Evolutionary conservation across 129 eudicot species (phyloP), one percentile per base, ranked within the genome.

Genomic region (Logfia minima): DNA sequence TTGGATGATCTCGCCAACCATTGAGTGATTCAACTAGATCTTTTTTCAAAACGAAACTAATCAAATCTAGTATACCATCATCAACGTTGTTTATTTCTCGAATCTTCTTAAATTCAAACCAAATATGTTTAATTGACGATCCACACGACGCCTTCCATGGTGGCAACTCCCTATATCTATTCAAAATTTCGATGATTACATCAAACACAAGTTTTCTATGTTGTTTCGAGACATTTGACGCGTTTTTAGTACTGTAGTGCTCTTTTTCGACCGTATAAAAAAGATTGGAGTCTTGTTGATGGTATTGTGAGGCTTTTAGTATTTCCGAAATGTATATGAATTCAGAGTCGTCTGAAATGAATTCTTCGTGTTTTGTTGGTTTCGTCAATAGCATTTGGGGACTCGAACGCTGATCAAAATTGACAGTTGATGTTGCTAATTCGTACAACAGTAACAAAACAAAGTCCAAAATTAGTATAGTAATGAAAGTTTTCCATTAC

Each of bases 141-240:
- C 24, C 5, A 13, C n/a, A 14, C 1, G 82, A 75, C 2, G 74
- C 79, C 61, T 91, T 92, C 99, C 96, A 91, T 0, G 96, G 94
- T 21, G 97, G 89, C 43, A 95, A 55, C 43, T 81, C 79, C 8
- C 74, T 84, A 68, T 79, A 76, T 45, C 87, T 66, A 9, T 88
- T 86, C 5, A 95, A 59, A 32, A 95, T 86, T 79, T 89, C 99
- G 2, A 64, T 23, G 28, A 87, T 84, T 5, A 82, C 74, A 62
- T 92, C 96, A 45, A 95, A 95, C 43, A 86, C 87, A 2, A 95
- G 92, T 84, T 84, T 88, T 41, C 99, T 72, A n/a, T 86, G 92
- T 32, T 79, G 83, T 72, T 83, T 89, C 2, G 94, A 84, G 52
- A 73, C 81, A 21, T 80, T 74, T 53, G 94, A 80, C 0, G 87